A percentile compares a stretch with the other conserved stretches of the same genome.
phyloP scores from a whole-genome alignment of 192 early-diverging fungal species.

The Allomyces javanicus region DNA sequence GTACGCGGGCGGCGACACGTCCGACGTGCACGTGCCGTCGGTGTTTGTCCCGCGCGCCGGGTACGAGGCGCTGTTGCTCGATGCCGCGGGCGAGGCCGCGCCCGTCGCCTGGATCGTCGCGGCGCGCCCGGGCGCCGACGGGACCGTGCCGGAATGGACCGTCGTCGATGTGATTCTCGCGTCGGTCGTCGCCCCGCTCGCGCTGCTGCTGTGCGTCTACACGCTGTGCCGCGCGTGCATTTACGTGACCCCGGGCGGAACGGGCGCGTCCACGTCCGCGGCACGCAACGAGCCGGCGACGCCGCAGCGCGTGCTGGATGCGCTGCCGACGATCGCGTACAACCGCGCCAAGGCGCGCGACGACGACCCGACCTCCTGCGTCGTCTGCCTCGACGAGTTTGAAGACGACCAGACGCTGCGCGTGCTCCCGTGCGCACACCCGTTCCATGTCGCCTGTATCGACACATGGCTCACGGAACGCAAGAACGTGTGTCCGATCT shows the following conservation, averaged over 20 bases:
- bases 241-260: neutral
- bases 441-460: constrained; percentile 73
- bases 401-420: constrained; percentile 54
- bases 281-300: constrained; percentile 27
- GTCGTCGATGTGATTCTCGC: constrained; percentile 38
- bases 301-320: constrained; percentile 46
- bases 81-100: neutral
- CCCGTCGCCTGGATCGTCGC: neutral
- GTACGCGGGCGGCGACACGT: constrained; percentile 62
- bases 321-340: constrained; percentile 53
- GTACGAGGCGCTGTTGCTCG: constrained; percentile 31
- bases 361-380: constrained; percentile 62
- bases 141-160: neutral
- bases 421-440: constrained; percentile 67
- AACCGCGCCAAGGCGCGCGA: constrained; percentile 36
- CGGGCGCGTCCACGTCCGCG: neutral
- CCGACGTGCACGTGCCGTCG: constrained; percentile 68
- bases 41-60: constrained; percentile 59
- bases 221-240: constrained; percentile 12
- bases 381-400: constrained; percentile 88
- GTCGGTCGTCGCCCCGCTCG: constrained; percentile 58
- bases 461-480: constrained; percentile 78
- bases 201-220: constrained; percentile 60
- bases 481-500: constrained; percentile 63
- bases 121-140: neutral